These are phyloP conservation scores for Toxicodendron radicans DNA, from an alignment of 345 rosid genomes.

Conservation along the genomic window DNA sequence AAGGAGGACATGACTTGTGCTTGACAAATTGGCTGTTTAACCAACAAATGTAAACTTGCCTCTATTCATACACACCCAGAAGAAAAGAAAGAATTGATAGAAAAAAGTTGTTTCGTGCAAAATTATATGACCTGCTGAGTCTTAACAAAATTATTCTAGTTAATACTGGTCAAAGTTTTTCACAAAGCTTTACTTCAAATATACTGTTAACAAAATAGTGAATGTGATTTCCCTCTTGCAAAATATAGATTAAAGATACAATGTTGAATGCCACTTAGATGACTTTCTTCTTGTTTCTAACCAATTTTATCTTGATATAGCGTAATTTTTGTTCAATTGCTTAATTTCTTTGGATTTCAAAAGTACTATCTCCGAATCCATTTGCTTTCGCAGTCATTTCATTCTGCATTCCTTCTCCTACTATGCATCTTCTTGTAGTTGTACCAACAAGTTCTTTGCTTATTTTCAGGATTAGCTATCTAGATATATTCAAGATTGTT, in stretches of 20 bases:
- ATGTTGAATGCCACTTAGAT: background rate
- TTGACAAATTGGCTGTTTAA: background rate
- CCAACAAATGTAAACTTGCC: background rate
- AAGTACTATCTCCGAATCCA: background rate
- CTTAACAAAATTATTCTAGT: background rate
- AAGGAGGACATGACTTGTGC: background rate
- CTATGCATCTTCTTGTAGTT: background rate
- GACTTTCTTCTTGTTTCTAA: background rate
- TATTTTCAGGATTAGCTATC: conserved; percentile 71
- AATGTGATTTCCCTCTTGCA: background rate
- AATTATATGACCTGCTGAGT: background rate
- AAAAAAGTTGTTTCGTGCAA: background rate
- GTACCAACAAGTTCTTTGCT: background rate
- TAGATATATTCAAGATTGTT: conserved; percentile 91
- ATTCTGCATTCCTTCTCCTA: background rate
- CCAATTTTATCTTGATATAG: background rate
- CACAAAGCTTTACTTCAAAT: background rate
- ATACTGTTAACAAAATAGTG: background rate
- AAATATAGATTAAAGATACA: conserved; percentile 2
- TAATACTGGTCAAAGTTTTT: background rate
- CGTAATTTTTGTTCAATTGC: background rate
- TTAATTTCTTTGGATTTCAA: background rate
- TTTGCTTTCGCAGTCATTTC: background rate
- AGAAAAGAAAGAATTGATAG: background rate
- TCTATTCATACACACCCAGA: background rate